Evolutionary conservation across 257 asterid species (phyloP).

Genomic region (Nicotiana benthamiana): DNA sequence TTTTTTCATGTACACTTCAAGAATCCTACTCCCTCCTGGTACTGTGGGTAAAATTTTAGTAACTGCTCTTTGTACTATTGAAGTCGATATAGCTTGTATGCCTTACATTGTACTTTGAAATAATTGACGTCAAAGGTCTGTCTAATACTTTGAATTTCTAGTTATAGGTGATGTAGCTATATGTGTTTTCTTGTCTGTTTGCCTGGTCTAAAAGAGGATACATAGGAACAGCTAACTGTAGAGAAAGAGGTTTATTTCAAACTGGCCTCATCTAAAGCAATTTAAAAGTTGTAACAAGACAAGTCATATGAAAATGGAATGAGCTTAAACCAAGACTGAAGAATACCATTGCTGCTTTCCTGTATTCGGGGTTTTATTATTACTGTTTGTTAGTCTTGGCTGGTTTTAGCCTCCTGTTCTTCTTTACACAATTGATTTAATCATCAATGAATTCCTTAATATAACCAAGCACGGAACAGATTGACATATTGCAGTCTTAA

Average conservation of each 20-base stretch:
- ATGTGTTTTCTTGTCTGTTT: neutral
- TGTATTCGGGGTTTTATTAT: neutral
- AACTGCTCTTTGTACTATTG: neutral
- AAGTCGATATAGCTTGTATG: neutral
- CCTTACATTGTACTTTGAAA: neutral
- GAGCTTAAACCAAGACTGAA: neutral
- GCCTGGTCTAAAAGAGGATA: neutral
- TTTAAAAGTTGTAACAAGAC: neutral
- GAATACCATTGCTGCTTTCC: neutral
- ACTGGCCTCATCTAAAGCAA: neutral
- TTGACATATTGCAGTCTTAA: neutral
- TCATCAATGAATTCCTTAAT: neutral
- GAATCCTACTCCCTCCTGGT: neutral
- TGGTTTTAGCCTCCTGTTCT: neutral
- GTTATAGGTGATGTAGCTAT: neutral
- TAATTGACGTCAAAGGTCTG: neutral
- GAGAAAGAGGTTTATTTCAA: neutral
- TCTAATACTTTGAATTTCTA: neutral
- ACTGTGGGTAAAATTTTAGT: neutral
- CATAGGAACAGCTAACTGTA: neutral
- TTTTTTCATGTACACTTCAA: neutral
- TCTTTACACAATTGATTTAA: neutral
- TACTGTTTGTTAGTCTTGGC: neutral
- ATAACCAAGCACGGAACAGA: neutral
- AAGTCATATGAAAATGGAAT: neutral